These are phyloP conservation scores for Porphyridium purpureum DNA, from an alignment of 23 red algal genomes.

Conservation along the genomic window DNA sequence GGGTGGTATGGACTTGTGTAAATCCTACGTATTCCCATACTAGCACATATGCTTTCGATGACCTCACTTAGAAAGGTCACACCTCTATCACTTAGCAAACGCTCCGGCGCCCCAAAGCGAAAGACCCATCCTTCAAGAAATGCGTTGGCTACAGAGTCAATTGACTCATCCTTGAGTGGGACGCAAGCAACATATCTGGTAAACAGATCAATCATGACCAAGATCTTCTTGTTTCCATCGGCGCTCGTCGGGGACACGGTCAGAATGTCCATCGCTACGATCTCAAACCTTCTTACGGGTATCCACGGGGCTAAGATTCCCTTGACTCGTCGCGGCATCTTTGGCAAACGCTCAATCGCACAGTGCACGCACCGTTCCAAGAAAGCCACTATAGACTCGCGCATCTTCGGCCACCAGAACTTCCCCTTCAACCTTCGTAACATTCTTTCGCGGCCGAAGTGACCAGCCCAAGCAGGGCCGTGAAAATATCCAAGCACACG, in stretches of 20 bases:
- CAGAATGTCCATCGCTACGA: background rate
- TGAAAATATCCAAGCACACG: background rate
- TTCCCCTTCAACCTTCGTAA: background rate
- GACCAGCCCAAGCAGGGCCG: background rate
- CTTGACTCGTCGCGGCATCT: background rate
- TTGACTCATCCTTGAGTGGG: background rate
- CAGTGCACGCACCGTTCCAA: background rate
- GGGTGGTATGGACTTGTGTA: background rate
- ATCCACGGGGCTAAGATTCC: background rate
- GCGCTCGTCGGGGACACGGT: background rate
- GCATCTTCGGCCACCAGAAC: background rate
- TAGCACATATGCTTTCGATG: background rate
- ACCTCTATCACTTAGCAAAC: background rate
- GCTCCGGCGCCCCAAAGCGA: background rate
- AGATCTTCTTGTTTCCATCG: background rate
- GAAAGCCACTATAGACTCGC: background rate
- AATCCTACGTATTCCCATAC: background rate
- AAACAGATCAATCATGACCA: background rate
- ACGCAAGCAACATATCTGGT: background rate
- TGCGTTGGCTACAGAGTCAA: background rate
- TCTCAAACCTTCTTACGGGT: background rate
- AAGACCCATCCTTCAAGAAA: background rate
- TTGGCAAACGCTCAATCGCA: background rate
- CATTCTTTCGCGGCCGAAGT: background rate
- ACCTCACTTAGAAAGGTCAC: background rate